phyloP scores from a whole-genome alignment of 2,329 filamentous ascomycete species.

The Penicillium sp. region DNA sequence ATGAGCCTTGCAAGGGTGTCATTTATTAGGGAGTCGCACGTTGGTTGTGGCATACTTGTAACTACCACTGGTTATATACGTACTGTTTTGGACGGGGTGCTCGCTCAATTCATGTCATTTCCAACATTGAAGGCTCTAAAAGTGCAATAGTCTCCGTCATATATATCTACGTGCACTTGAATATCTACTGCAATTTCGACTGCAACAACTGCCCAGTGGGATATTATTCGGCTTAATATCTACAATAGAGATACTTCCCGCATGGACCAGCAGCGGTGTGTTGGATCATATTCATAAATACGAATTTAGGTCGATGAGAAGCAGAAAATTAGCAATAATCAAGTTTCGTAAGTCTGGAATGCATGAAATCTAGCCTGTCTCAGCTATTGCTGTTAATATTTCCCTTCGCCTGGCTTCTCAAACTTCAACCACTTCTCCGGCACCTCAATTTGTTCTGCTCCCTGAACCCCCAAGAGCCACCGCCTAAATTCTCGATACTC shows the following conservation, averaged over 20 bases:
- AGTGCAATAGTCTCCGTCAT: neutral
- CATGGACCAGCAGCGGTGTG: neutral
- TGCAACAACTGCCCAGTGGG: neutral
- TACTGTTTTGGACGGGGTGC: neutral
- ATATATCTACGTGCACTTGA: neutral
- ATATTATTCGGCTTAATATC: neutral
- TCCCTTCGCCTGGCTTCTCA: neutral
- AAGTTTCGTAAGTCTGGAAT: neutral
- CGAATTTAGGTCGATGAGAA: neutral
- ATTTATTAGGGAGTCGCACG: too few species aligned
- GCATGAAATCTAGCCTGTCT: neutral
- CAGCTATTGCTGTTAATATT: neutral
- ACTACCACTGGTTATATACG: too few species aligned
- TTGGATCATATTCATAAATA: neutral
- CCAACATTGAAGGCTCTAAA: neutral
- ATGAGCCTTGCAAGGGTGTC: too few species aligned
- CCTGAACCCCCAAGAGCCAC: neutral
- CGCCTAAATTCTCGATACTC: neutral
- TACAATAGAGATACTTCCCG: neutral
- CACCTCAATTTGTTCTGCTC: neutral
- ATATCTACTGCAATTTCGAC: neutral
- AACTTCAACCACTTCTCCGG: constrained; percentile 1
- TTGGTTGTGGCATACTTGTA: too few species aligned
- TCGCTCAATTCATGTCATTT: neutral
- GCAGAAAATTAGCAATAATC: neutral